These are phyloP conservation scores for Miscanthus lutarioriparius DNA, from an alignment of 176 grass and related monocot species.

Conservation along the genomic window DNA sequence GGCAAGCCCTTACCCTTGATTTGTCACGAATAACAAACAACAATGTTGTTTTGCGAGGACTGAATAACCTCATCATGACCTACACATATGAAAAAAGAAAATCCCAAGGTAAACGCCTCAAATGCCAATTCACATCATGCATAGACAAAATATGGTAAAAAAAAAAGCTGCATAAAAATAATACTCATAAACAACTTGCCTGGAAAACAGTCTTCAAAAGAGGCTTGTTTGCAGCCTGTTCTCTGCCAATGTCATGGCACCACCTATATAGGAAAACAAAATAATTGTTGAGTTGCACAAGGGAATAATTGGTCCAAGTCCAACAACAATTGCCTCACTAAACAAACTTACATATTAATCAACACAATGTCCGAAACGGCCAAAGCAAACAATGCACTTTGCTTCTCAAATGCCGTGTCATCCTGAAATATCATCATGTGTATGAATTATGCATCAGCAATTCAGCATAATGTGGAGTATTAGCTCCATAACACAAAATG, in stretches of 20 bases:
- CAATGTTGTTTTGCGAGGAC: slow-evolving; percentile 92
- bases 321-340: slow-evolving; percentile 1
- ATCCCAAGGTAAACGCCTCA: not conserved
- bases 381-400: slow-evolving; percentile 98
- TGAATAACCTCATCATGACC: slow-evolving; percentile 99
- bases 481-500: slow-evolving; percentile 16
- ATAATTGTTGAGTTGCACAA: slow-evolving; percentile 17
- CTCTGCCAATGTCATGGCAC: slow-evolving; percentile 99
- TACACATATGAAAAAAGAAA: slow-evolving; percentile 37
- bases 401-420: slow-evolving; percentile 99
- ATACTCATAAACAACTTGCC: slow-evolving; percentile 45
- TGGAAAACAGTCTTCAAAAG: slow-evolving; percentile 99
- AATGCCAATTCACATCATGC: not conserved
- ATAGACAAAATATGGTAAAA: not conserved
- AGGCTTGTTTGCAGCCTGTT: slow-evolving; percentile 99
- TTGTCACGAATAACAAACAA: slow-evolving; percentile 99
- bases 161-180: not conserved
- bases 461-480: not conserved
- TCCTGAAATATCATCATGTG: slow-evolving; percentile 55
- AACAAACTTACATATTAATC: slow-evolving; percentile 91
- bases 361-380: slow-evolving; percentile 97
- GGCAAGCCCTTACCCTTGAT: slow-evolving; percentile 62
- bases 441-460: slow-evolving; percentile 11
- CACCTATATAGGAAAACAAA: slow-evolving; percentile 63
- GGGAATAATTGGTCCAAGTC: slow-evolving; percentile 2